Percentiles rank a stretch among this genome's conserved stretches.
These are phyloP conservation scores for Waltiozyma sp. DNA, from an alignment of 1,139 yeast genomes.

Conservation along the genomic window DNA sequence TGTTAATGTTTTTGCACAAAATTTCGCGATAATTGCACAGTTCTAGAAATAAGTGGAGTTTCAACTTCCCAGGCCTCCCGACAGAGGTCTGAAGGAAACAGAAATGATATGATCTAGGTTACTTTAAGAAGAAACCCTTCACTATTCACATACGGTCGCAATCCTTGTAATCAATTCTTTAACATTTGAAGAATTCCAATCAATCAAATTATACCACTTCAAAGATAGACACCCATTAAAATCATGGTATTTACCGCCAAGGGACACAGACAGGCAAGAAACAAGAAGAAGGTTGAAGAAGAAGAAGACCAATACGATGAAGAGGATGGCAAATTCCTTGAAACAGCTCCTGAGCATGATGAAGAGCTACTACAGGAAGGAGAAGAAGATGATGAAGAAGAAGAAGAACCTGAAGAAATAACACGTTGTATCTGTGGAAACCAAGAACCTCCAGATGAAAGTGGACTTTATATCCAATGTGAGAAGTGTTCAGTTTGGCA, in stretches of 20 bases:
- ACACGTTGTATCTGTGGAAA: conserved; percentile 87
- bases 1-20: no score
- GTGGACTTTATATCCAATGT: conserved; percentile 68
- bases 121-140: no score
- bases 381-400: conserved; percentile 11
- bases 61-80: no score
- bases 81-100: no score
- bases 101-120: no score
- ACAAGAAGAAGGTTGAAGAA: background rate
- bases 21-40: no score
- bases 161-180: no score
- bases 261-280: background rate
- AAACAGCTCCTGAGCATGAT: background rate
- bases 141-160: no score
- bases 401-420: conserved; percentile 38
- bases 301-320: background rate
- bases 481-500: conserved; percentile 95
- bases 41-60: no score
- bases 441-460: conserved; percentile 37
- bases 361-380: background rate
- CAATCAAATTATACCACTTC: no score
- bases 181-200: no score
- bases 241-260: background rate
- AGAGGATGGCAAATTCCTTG: background rate
- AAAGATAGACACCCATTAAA: no score